Evolutionary conservation across 257 asterid species (phyloP), one percentile per base, ranked within the genome.

Genomic region (Rauvolfia tetraphylla): DNA sequence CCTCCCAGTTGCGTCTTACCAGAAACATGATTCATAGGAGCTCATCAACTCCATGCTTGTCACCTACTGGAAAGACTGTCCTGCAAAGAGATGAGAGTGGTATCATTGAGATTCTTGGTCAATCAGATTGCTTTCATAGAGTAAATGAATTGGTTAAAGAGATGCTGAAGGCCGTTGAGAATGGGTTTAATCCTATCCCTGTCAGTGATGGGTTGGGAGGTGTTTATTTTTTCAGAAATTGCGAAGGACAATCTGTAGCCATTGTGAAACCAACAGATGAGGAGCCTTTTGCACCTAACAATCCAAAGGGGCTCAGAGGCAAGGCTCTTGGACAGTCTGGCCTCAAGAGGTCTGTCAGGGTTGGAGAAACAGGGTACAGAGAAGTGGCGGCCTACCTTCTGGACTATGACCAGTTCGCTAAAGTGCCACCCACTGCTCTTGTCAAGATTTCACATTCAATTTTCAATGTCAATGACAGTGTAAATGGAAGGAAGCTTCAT

Each of bases 241-340:
- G 72, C 27, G 4, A 23, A 14, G 77, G 72, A 57, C 66, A 71
- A 54, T 29, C 49, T 63, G 49, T 71, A 18, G 81, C 72, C 39
- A 78, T 78, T 61, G 81, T 78, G 59, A 78, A 78, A 54, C 81
- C 81, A 18, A 78, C 81, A 20, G 81, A 78, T 46, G 81, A 78
- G 63, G 76, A 78, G 36, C 81, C 81, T 34, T 78, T 25, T 71
- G 81, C 81, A 39, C 76, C 81, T 15, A 78, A 78, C 72, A 78
- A 78, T n/a, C 81, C 81, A 34, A 78, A 78, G 66, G 76, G 81
- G 29, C 66, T 78, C 39, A 36, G 41, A 22, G 81, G 81, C 13
- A 78, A 71, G 39, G 65, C 81, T 41, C 66, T 78, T 33, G 81
- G 72, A 25, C 81, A 48, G 46, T 74, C 81, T 17, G 81, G 81